Evolutionary conservation across 768 basidiomycete species (phyloP).

Genomic region (Collybia sordida): DNA sequence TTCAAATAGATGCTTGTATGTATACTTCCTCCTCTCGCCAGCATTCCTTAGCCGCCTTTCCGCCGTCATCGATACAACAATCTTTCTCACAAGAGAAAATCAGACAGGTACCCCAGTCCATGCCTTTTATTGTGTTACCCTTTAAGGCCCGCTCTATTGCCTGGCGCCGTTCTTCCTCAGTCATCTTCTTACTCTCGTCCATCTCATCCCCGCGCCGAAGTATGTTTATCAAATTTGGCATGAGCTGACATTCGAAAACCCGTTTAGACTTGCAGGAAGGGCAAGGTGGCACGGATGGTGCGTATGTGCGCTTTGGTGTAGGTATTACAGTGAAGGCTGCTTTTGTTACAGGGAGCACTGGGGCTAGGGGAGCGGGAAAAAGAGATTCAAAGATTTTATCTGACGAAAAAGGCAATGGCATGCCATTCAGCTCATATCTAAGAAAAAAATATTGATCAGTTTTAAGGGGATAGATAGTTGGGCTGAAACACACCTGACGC

Average conservation of each 20-base stretch:
- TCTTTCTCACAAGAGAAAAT: constrained; percentile 86
- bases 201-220: constrained; percentile 38
- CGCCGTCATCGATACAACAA: constrained; percentile 55
- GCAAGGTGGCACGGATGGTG: constrained; percentile 61
- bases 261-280: constrained; percentile 63
- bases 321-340: constrained; percentile 57
- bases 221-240: constrained; percentile 89
- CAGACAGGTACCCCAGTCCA: constrained; percentile 96
- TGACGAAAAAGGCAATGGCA: constrained; percentile 82
- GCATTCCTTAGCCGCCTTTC: constrained; percentile 40
- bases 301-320: constrained; percentile 51
- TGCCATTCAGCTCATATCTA: constrained; percentile 88
- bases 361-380: constrained; percentile 58
- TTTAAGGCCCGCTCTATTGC: constrained; percentile 58
- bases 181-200: constrained; percentile 41
- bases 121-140: constrained; percentile 45
- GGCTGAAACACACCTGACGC: constrained; percentile 65
- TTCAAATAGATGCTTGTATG: constrained; percentile 72
- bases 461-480: neutral
- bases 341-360: constrained; percentile 57
- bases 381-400: constrained; percentile 70
- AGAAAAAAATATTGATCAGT: constrained; percentile 4
- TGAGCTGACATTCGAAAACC: constrained; percentile 91
- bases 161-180: constrained; percentile 63
- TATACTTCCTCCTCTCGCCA: constrained; percentile 80